A percentile compares a stretch with the other conserved stretches of the same genome.
Conservation (phyloP, 1,139 yeast species). For the Sugiyamaella sp. region DNA sequence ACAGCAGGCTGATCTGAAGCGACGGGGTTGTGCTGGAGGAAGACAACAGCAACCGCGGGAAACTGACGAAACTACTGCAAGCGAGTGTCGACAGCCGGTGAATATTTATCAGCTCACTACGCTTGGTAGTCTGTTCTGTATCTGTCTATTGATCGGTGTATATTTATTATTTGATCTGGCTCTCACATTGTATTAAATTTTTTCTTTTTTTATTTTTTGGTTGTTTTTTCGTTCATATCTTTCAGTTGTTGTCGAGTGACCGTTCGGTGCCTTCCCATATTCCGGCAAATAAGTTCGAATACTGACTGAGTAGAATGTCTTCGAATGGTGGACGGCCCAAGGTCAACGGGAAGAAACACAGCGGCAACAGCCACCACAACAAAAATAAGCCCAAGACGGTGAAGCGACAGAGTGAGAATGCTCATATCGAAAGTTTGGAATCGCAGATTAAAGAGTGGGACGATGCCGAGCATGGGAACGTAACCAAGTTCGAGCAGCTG, state of each 20-base stretch:
- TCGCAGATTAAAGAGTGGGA: conserved; percentile 31
- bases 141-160: background rate
- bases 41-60: too few species aligned
- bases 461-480: conserved; percentile 24
- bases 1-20: background rate
- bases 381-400: conserved; percentile 19
- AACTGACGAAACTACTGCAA: background rate
- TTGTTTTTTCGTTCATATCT: background rate
- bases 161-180: too few species aligned
- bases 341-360: conserved; percentile 5
- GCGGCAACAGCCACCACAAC: conserved; percentile 3
- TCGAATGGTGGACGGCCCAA: conserved; percentile 10
- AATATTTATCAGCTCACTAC: background rate
- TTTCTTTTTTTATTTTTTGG: background rate
- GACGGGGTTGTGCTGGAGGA: background rate
- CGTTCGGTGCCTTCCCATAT: too few species aligned
- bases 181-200: background rate
- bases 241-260: background rate
- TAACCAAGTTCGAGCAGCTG: conserved; percentile 52
- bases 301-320: too few species aligned
- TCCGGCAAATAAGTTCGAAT: too few species aligned
- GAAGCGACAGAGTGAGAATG: conserved; percentile 29
- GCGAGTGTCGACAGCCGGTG: too few species aligned
- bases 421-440: conserved; percentile 38
- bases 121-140: background rate